Evolutionary conservation across 306 rosid genomes (phyloP), one percentile per base, ranked within the genome.

Genomic region (Carpinus fangiana): DNA sequence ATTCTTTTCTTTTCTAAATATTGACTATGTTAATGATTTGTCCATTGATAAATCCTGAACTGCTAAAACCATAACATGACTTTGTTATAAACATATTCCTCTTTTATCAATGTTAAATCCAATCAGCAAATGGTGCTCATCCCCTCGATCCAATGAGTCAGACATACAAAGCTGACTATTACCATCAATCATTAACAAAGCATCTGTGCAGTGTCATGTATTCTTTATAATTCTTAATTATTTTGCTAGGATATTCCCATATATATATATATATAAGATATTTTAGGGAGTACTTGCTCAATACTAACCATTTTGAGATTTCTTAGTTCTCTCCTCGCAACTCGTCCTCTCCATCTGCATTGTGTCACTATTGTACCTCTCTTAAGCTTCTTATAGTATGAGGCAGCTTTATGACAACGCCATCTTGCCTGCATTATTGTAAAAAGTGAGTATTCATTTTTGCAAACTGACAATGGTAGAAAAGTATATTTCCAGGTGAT

Each of bases 341-440:
- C n/a, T 70, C 78, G 80, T 47, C 97, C 97, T 78, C 99, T 89
- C 98, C 94, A 89, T 86, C 87, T 83, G 90, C 96, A 87, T 84
- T 96, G 99, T 72, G 96, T 70, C 10, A 78, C 64, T 76, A 96
- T 43, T 69, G 98, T n/a, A 76, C 96, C 98, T 89, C 69, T 89
- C 92, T 84, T 89, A 80, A 96, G 97, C 87, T 85, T 89, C 81
- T 74, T 96, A 77, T 85, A 88, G 79, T 93, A 84, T 52, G 90
- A 80, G 67, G 88, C 78, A 81, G 93, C 87, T 89, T 73, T 90
- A 80, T 91, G 86, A 85, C 99, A 91, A 78, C 93, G 89, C 96
- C 94, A 96, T 51, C 87, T 88, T 68, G 99, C 88, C 99, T 96
- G 97, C 79, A 81, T 68, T 45, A 67, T 85, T 79, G 38, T 12